Base-by-base conservation (phyloP, 2,329 filamentous ascomycete genomes). In the Ramichloridium luteum region DNA sequence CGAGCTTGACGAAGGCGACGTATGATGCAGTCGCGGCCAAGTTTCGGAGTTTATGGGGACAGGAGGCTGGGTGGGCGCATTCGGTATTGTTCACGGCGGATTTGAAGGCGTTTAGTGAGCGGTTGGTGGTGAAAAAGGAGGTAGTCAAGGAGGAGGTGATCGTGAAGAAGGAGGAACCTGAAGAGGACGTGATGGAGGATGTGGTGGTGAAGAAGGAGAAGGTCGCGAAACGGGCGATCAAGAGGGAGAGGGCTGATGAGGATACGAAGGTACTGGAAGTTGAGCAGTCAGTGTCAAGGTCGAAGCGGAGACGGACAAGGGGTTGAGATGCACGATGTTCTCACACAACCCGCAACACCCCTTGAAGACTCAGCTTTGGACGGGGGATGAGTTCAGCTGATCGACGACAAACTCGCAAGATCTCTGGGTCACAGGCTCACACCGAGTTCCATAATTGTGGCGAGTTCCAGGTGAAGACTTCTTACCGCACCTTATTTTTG, bases 71-170 rank as follows among this genome's bases (percentile, higher is more conserved):
- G 1, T 98, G 92, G 92, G 90, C 92, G 6, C 90, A 98, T 60
- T 93, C 83, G 3, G 90, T 98, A 6, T 65, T 98, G 9, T 98
- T 98, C 51, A 93, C 90, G 0, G 92, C 90, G 0, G 86, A 98
- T 51, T 57, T 98, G 35, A 80, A 74, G 50, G 73, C 82, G 0
- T 96, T 96, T 49, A 78, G 85, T 0, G 79, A 82, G 43, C 68
- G 63, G 43, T 52, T 73, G n/a, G 56, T 61, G 2, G 57, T 50
- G 3, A 68, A 69, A 45, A 53, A 53, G 6, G 62, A 68, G 41
- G 48, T 70, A 13, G 62, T 68, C 34, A 58, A 62, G 27, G 60
- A 65, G 17, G 53, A 53, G 4, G 39, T 49, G 2, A 39, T 40
- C 0, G 44, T 59, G 22, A 59, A 60, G 37, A 44, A 44, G 10